Percentiles rank a stretch among this genome's conserved stretches.
Conservation (phyloP, 2,329 filamentous ascomycete species). For the Thelonectria blattea region DNA sequence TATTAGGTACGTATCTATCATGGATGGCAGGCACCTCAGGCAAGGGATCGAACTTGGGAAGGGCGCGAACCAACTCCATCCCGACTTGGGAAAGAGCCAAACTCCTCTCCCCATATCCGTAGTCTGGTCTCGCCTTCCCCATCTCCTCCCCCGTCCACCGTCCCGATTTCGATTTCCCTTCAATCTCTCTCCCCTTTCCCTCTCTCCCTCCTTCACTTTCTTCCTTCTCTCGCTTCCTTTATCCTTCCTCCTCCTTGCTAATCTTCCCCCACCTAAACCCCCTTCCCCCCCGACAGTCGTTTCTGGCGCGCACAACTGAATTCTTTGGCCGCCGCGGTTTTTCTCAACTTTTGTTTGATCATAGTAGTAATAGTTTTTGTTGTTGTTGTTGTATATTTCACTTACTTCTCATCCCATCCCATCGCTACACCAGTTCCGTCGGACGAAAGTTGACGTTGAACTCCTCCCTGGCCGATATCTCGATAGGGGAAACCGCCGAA, state of each 20-base stretch:
- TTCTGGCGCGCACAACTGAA: slow-evolving; percentile 29
- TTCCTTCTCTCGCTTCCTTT: not conserved
- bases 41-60: not conserved
- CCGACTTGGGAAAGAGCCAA: slow-evolving; percentile 19
- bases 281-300: slow-evolving; percentile 25
- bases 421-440: not conserved
- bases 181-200: not conserved
- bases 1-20: no score
- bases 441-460: not conserved
- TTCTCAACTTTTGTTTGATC: slow-evolving; percentile 15
- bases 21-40: slow-evolving; percentile 5
- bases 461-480: slow-evolving; percentile 2
- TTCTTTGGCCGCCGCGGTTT: slow-evolving; percentile 27
- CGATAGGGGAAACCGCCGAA: slow-evolving; percentile 2
- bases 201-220: not conserved
- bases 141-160: slow-evolving; percentile 7
- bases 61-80: slow-evolving; percentile 18
- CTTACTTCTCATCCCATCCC: not conserved
- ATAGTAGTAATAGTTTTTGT: slow-evolving; percentile 13
- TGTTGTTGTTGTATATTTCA: not conserved
- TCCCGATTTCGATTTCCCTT: not conserved
- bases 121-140: not conserved
- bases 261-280: not conserved
- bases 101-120: slow-evolving; percentile 15
- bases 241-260: slow-evolving; percentile 6